Percentiles rank a stretch among this genome's conserved stretches.
phyloP scores from a whole-genome alignment of 176 grass and related monocot genomes.

The Pontederia paniculata region DNA sequence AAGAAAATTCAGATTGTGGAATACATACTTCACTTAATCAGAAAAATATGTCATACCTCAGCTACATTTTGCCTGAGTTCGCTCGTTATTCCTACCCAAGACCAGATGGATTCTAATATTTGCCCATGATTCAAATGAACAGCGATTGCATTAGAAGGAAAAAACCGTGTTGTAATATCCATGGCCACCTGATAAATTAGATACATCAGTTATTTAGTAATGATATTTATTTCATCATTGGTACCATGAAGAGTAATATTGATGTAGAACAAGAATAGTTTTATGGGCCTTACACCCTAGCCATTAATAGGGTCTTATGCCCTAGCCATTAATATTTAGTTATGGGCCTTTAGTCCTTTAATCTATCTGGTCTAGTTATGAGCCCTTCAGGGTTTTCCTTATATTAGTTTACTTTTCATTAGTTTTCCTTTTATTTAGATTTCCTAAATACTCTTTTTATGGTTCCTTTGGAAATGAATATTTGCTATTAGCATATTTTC shows the following conservation, averaged over 20 bases:
- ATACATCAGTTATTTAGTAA: conserved; percentile 14
- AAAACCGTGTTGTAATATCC: conserved; percentile 60
- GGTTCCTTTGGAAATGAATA: too few relatives aligned
- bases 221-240: conserved; percentile 15
- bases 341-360: too few relatives aligned
- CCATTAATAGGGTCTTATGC: too few relatives aligned
- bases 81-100: conserved; percentile 59
- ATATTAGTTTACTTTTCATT: too few relatives aligned
- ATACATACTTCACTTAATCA: background rate
- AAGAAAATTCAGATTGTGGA: conserved; percentile 16
- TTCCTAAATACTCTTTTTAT: too few relatives aligned
- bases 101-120: conserved; percentile 79
- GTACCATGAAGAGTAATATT: background rate
- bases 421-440: too few relatives aligned
- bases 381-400: too few relatives aligned
- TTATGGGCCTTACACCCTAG: too few relatives aligned
- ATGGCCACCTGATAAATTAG: conserved; percentile 48
- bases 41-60: conserved; percentile 38
- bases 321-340: too few relatives aligned
- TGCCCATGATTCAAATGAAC: conserved; percentile 75
- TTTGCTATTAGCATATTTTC: too few relatives aligned
- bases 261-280: too few relatives aligned
- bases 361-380: too few relatives aligned
- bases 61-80: conserved; percentile 73
- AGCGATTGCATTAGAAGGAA: conserved; percentile 53